Base-by-base conservation (phyloP, 192 early-diverging fungal genomes). In the Backusella westeae region DNA sequence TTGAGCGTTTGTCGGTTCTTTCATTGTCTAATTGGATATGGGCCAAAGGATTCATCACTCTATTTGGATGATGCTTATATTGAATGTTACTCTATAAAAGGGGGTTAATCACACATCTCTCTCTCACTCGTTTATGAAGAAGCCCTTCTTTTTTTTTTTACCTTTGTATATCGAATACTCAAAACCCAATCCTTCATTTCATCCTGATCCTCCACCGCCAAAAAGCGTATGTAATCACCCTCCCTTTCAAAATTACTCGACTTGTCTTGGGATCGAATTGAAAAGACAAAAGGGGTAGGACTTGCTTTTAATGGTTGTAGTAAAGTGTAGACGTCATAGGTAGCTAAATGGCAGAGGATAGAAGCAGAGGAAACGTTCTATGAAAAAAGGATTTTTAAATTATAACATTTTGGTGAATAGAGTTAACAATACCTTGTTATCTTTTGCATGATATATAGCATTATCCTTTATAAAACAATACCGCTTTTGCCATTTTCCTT, bases 281-380 rank as follows among this genome's bases (percentile, higher is more conserved):
- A 94, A 88, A 98, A 96, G 42, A 90, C 91, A 88, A 90, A 96
- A 14, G 88, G 75, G 19, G 94, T 94, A 6, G 94, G 94, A 12
- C 91, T 87, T 71, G 91, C 89, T 70, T 90, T 91, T 23, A 89
- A 84, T 1, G 87, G 82, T 49, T 90, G 77, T 36, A 74, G 32
- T 10, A 93, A 82, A 15, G 95, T 93, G 80, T 96, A 98, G 1
- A 96, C 93, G 77, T 96, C 96, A 83, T 90, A 94, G 69, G 87
- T 91, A 19, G 83, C 85, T 65, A 97, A 85, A 72, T 85, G 65
- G 75, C 90, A 89, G 5, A 90, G 77, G 32, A 85, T 69, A 26
- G 76, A 81, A 80, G 77, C 26, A 35, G 52, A 67, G 19, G 71
- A 63, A n/a, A 6, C n/a, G 23, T 34, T 21, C 29, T 68, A 52